Evolutionary conservation across 768 basidiomycete species (phyloP).

Genomic region (Termitomyces eurrhizus): DNA sequence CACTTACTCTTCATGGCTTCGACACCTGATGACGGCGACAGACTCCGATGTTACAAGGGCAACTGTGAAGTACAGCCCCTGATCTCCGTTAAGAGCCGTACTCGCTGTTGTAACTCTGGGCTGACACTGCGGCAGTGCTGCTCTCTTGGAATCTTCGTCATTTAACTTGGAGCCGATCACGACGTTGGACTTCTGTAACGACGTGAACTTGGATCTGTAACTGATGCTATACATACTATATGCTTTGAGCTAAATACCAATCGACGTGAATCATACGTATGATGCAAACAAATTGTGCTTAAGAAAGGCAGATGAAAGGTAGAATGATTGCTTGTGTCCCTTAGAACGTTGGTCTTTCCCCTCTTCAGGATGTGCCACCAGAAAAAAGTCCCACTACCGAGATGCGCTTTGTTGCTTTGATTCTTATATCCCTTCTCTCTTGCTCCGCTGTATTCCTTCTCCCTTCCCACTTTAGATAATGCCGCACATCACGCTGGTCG

Average conservation of each 20-base stretch:
- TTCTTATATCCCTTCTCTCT: not conserved
- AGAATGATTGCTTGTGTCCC: not conserved
- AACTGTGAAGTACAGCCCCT: not conserved
- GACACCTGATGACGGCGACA: not conserved
- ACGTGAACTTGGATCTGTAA: not conserved
- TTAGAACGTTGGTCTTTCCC: slow-evolving; percentile 11
- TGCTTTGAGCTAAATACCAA: not conserved
- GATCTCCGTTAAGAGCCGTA: not conserved
- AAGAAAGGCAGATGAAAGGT: not conserved
- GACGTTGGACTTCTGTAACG: not conserved
- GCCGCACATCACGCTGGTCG: not conserved
- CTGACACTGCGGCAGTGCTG: not conserved
- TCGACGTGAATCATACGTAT: not conserved
- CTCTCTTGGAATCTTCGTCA: not conserved
- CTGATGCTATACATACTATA: not conserved
- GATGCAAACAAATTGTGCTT: not conserved
- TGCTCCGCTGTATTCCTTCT: not conserved
- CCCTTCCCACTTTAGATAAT: not conserved
- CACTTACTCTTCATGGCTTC: not conserved
- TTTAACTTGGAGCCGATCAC: not conserved
- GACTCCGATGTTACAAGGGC: not conserved
- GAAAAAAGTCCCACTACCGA: not conserved
- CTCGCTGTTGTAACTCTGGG: not conserved
- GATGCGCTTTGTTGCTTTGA: slow-evolving; percentile 3
- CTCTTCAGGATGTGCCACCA: not conserved